Percentiles rank a stretch among this genome's conserved stretches.
phyloP scores from a whole-genome alignment of 1,284 basidiomycete genomes.

The Singerocomus inundabilis region DNA sequence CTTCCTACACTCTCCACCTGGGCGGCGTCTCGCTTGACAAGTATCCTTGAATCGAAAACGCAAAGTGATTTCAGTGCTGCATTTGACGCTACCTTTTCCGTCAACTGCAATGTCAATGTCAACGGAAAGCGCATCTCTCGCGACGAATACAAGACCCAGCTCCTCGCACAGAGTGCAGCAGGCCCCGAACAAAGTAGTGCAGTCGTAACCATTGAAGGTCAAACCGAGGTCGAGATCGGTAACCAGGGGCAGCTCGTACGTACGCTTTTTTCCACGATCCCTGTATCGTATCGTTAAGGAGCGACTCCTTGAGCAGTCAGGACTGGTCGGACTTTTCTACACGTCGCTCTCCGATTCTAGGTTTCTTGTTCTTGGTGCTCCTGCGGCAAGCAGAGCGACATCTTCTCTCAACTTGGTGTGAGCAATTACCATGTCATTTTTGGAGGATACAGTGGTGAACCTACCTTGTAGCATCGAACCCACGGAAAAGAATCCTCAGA shows the following conservation, averaged over 20 bases:
- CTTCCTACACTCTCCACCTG: conserved; percentile 38
- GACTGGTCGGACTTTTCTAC: conserved; percentile 33
- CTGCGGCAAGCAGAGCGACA: conserved; percentile 15
- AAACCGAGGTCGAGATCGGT: conserved; percentile 28
- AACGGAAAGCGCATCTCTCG: conserved; percentile 35
- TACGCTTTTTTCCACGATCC: background rate
- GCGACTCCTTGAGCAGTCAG: conserved; percentile 14
- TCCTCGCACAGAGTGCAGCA: conserved; percentile 30
- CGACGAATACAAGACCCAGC: conserved; percentile 25
- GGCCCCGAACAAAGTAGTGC: conserved; percentile 14
- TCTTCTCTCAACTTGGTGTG: conserved; percentile 32
- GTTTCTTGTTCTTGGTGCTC: conserved; percentile 32
- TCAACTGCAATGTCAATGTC: conserved; percentile 32
- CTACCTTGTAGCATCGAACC: conserved; percentile 25
- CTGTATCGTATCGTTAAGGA: background rate
- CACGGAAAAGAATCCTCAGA: conserved; percentile 26
- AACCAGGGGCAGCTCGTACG: conserved; percentile 29
- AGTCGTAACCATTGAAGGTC: conserved; percentile 24
- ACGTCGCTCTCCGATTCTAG: conserved; percentile 30
- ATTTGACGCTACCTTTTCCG: conserved; percentile 37
- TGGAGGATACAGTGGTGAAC: background rate
- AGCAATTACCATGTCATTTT: background rate
- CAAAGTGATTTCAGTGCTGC: conserved; percentile 30
- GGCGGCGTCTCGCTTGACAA: conserved; percentile 33
- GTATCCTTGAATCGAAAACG: conserved; percentile 36